These are phyloP conservation scores for Mortierella sp. DNA, from an alignment of 371 early-diverging fungal species.

Conservation along the genomic window DNA sequence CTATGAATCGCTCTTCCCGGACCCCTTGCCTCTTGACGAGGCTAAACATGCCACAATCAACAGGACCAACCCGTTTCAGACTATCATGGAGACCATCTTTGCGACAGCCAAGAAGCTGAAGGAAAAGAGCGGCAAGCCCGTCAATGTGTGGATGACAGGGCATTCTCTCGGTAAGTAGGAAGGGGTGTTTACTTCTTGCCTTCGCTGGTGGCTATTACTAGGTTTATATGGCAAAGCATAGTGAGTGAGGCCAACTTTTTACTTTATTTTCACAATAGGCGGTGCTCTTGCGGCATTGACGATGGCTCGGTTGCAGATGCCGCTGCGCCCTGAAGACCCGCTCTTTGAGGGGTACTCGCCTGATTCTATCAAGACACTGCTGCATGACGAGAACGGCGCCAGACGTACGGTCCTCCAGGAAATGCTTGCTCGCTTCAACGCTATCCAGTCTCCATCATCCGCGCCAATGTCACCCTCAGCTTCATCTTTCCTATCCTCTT, in stretches of 20 bases:
- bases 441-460: neutral
- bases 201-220: neutral
- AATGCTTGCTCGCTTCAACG: conserved; percentile 34
- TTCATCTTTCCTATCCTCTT: no score
- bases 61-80: conserved; percentile 60
- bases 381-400: conserved; percentile 15
- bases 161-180: conserved; percentile 62
- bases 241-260: neutral
- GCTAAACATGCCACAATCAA: conserved; percentile 33
- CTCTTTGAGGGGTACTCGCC: conserved; percentile 20
- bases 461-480: conserved; percentile 10
- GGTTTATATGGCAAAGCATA: neutral
- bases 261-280: conserved; percentile 13
- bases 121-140: conserved; percentile 44
- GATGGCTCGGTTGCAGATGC: conserved; percentile 63
- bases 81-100: conserved; percentile 59
- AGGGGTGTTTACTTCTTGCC: neutral
- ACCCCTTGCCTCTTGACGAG: conserved; percentile 31
- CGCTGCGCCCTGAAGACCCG: conserved; percentile 55
- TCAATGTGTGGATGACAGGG: conserved; percentile 66
- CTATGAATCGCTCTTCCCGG: conserved; percentile 54
- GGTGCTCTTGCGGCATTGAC: conserved; percentile 62
- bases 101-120: conserved; percentile 48
- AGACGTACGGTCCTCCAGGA: conserved; percentile 45
- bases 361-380: conserved; percentile 1